Percentiles rank a stretch among this genome's conserved stretches.
These are phyloP conservation scores for Fraxinus dipetala DNA, from an alignment of 305 asterid species.

Conservation along the genomic window DNA sequence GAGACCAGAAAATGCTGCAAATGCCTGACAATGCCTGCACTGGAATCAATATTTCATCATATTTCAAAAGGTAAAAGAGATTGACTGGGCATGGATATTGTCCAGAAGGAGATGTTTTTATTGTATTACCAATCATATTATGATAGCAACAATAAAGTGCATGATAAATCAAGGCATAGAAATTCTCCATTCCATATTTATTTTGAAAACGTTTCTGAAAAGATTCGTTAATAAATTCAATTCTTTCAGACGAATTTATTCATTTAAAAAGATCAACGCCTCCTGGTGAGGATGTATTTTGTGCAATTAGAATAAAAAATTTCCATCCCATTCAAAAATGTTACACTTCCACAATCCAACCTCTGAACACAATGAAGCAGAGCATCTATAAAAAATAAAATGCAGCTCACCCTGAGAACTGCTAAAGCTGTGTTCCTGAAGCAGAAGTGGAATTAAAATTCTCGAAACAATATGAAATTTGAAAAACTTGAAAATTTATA, in stretches of 20 bases:
- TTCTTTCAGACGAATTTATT: neutral
- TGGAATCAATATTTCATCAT: slow-evolving; percentile 27
- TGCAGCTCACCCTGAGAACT: neutral
- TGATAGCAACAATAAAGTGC: neutral
- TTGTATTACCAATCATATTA: neutral
- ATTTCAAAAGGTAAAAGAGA: slow-evolving; percentile 18
- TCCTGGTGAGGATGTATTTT: neutral
- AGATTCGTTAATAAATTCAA: neutral
- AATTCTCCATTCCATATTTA: neutral
- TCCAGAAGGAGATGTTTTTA: neutral
- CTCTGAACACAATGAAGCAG: neutral
- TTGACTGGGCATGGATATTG: neutral
- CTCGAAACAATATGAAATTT: neutral
- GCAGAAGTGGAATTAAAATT: neutral
- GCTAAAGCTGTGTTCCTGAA: neutral
- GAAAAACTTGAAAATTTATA: neutral
- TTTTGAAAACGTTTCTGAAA: neutral
- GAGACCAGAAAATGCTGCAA: slow-evolving; percentile 63
- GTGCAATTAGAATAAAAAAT: neutral
- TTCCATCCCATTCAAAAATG: neutral
- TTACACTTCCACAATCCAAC: neutral
- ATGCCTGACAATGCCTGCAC: slow-evolving; percentile 65
- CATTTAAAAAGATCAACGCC: neutral
- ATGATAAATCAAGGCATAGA: neutral
- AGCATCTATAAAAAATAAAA: neutral